Conservation (phyloP, 139 green algal species). For the Micractinium sp. region DNA sequence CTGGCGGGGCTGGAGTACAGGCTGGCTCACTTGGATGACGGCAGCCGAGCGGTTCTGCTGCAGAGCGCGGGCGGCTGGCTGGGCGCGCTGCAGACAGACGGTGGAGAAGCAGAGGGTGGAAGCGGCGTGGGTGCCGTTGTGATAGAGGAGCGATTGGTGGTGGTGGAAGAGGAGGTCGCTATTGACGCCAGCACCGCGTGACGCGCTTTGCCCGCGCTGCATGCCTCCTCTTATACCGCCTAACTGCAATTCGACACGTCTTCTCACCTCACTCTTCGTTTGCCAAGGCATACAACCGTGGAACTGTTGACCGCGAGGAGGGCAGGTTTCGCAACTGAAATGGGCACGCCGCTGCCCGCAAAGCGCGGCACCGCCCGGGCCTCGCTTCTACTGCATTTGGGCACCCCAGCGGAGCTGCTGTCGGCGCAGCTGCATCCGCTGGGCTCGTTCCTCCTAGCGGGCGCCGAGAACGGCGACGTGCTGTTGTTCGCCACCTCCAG, state of each 20-base stretch:
- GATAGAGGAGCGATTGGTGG: not conserved
- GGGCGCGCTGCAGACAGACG: not conserved
- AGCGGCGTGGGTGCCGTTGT: not conserved
- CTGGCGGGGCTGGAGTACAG: not conserved
- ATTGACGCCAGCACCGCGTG: too few relatives aligned
- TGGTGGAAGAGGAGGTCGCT: not conserved
- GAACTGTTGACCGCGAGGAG: too few relatives aligned
- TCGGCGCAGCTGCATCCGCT: slow-evolving; percentile 10
- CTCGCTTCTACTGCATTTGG: not conserved
- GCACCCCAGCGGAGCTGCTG: not conserved
- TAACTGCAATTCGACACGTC: too few relatives aligned
- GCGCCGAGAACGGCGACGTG: not conserved
- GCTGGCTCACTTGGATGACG: not conserved
- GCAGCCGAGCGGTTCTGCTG: slow-evolving; percentile 9
- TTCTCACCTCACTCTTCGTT: too few relatives aligned
- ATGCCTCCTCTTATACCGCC: not conserved
- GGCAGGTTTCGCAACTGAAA: too few relatives aligned
- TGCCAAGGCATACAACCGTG: too few relatives aligned
- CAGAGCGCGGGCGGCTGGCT: not conserved
- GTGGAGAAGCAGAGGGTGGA: not conserved
- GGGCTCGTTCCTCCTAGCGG: not conserved
- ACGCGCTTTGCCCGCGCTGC: not conserved
- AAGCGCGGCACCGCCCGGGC: not conserved
- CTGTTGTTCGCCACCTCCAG: not conserved
- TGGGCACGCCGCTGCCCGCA: not conserved